Evolutionary conservation across 352 stramenopile genomes (phyloP).

Genomic region (Pythium angustatum): DNA sequence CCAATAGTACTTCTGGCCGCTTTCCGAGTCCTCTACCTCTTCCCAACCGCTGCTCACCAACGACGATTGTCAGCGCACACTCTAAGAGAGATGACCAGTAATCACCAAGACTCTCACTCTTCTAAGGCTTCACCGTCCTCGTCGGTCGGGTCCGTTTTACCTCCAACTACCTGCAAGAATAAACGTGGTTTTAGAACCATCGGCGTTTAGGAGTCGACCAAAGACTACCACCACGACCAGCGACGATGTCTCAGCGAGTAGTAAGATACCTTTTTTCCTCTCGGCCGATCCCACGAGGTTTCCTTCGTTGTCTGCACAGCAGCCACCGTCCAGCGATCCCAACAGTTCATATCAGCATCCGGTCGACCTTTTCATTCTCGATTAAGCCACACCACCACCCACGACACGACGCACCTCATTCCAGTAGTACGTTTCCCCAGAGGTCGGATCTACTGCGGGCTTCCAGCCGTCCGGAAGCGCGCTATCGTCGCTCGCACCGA

Average conservation of each 20-base stretch:
- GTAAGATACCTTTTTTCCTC: conserved; percentile 6
- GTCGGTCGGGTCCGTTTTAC: no score
- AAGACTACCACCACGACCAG: background rate
- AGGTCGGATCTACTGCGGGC: conserved; percentile 45
- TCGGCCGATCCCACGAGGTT: conserved; percentile 70
- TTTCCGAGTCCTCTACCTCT: conserved; percentile 53
- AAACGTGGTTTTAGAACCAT: no score
- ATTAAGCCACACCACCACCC: no score
- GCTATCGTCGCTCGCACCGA: background rate
- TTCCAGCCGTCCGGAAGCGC: conserved; percentile 53
- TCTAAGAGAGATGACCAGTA: background rate
- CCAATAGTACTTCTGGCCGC: conserved; percentile 71
- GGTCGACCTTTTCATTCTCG: background rate
- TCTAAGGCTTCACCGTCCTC: conserved; percentile 15
- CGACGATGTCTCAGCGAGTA: background rate
- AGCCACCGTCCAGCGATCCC: no score
- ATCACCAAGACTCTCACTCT: no score
- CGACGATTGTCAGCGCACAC: background rate
- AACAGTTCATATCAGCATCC: no score
- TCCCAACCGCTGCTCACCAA: conserved; percentile 54
- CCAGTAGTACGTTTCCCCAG: conserved; percentile 76
- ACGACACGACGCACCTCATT: conserved; percentile 50
- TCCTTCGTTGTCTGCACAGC: conserved; percentile 62
- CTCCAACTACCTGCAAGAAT: no score
- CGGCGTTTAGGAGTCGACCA: no score